Percentiles rank a stretch among this genome's conserved stretches.
Conservation (phyloP, 2,329 filamentous ascomycete genomes). For the Fusarium fracticaudum region DNA sequence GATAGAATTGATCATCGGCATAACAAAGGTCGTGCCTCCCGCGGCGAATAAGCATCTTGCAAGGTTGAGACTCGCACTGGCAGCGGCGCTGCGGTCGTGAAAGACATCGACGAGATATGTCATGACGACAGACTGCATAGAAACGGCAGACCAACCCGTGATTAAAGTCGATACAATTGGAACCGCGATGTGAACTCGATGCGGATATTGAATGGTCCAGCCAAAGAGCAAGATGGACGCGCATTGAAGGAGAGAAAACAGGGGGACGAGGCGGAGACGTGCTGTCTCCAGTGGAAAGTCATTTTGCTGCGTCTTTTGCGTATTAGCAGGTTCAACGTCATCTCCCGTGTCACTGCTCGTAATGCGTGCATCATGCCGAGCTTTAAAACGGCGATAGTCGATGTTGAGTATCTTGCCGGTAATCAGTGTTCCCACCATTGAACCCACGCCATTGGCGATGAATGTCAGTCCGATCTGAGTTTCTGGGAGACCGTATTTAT, state of each 20-base stretch:
- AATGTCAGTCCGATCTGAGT: constrained; percentile 61
- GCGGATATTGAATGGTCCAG: constrained; percentile 59
- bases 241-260: constrained; percentile 57
- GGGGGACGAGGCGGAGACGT: constrained; percentile 58
- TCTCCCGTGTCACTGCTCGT: rapidly evolving
- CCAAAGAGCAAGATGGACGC: constrained; percentile 60
- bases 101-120: constrained; percentile 66
- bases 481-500: constrained; percentile 54
- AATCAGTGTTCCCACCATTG: constrained; percentile 61
- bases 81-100: constrained; percentile 59
- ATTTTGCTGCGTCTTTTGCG: constrained; percentile 5
- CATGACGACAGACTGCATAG: constrained; percentile 58
- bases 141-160: constrained; percentile 61
- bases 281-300: constrained; percentile 61
- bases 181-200: constrained; percentile 56
- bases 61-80: constrained; percentile 63
- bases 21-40: constrained; percentile 59
- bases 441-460: constrained; percentile 64
- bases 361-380: neutral
- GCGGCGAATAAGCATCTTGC: constrained; percentile 62
- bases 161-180: constrained; percentile 62
- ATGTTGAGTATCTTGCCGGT: constrained; percentile 62
- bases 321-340: rapidly evolving
- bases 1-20: constrained; percentile 58
- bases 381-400: constrained; percentile 58